Conservation (phyloP, 257 asterid species). For the Solanum appendiculatum region DNA sequence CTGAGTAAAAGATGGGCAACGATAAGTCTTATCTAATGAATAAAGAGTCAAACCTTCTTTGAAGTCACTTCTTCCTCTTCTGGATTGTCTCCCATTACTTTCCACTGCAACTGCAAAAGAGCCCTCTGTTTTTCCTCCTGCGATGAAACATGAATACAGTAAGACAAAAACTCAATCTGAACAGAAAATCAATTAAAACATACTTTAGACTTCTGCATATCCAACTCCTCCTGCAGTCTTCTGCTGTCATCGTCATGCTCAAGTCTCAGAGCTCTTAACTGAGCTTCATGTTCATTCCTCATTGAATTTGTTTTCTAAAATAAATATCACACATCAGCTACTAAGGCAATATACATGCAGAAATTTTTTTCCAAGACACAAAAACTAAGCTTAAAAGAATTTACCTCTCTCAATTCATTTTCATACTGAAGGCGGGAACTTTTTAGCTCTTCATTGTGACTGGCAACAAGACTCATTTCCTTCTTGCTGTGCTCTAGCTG, state of each 20-base stretch:
- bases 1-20: not conserved
- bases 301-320: conserved; percentile 60
- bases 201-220: conserved; percentile 74
- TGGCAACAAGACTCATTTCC: conserved; percentile 46
- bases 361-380: not conserved
- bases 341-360: not conserved
- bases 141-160: conserved; percentile 9
- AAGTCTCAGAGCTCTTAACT: conserved; percentile 67
- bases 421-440: conserved; percentile 61
- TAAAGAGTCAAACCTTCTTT: conserved; percentile 52
- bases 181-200: conserved; percentile 5
- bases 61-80: conserved; percentile 96
- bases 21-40: not conserved
- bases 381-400: not conserved
- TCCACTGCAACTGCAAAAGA: conserved; percentile 89
- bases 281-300: conserved; percentile 75
- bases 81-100: conserved; percentile 75
- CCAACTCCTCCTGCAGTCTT: conserved; percentile 82
- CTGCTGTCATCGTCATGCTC: conserved; percentile 86
- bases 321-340: not conserved
- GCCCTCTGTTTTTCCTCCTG: conserved; percentile 96
- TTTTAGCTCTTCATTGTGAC: conserved; percentile 67
- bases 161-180: not conserved
- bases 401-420: conserved; percentile 78
- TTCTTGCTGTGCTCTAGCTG: conserved; percentile 57